These are phyloP conservation scores for Amanita muscaria DNA, from an alignment of 768 basidiomycete species.

Conservation along the genomic window DNA sequence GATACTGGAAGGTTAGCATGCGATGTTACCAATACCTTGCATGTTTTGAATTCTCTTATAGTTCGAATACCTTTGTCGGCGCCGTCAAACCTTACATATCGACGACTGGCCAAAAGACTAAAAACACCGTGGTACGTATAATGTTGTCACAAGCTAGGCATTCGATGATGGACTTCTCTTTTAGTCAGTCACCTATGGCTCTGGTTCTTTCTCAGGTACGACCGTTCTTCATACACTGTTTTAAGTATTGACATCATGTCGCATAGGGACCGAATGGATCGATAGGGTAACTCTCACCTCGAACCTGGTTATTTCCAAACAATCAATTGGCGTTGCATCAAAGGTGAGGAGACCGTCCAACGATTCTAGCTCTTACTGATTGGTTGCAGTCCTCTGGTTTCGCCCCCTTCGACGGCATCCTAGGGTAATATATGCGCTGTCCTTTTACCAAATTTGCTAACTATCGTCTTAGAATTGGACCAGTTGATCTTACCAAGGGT, in stretches of 20 bases:
- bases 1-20: constrained; percentile 46
- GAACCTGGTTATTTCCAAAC: constrained; percentile 36
- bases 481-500: constrained; percentile 43
- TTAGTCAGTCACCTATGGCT: constrained; percentile 54
- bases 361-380: neutral
- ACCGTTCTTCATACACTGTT: neutral
- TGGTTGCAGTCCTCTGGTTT: constrained; percentile 32
- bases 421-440: constrained; percentile 37
- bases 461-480: constrained; percentile 43
- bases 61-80: constrained; percentile 71
- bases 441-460: constrained; percentile 2
- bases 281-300: constrained; percentile 50
- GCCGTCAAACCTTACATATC: constrained; percentile 33
- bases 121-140: constrained; percentile 36
- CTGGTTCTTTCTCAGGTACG: constrained; percentile 50
- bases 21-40: neutral
- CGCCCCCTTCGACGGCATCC: constrained; percentile 49
- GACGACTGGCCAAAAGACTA: constrained; percentile 44
- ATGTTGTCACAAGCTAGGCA: neutral
- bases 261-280: constrained; percentile 34
- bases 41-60: constrained; percentile 22
- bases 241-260: neutral
- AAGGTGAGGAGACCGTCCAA: constrained; percentile 11
- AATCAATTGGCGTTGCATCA: constrained; percentile 60
- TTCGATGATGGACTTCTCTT: too few species aligned